Base-by-base conservation (phyloP, 2,329 filamentous ascomycete species). In the Knoxdaviesia proteae region DNA sequence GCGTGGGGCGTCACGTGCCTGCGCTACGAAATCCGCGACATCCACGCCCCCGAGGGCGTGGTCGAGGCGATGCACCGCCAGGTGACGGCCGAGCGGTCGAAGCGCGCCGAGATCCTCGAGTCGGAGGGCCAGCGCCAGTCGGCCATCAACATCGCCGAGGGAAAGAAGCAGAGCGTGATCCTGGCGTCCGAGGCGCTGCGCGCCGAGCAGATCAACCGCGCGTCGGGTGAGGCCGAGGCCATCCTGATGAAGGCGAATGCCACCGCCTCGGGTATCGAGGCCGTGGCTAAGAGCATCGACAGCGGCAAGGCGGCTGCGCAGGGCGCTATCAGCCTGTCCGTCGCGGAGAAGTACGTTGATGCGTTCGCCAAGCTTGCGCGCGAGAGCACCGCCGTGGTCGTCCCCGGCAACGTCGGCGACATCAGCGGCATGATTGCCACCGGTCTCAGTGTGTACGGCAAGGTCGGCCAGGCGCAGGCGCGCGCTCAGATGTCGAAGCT, bases 1-100 rank as follows among this genome's bases (percentile, higher is more conserved):
- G 88, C 88, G 43, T 98, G 90, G 90, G 90, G 90, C 46, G 84
- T 98, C 20, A 84, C 84, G 34, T 98, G 90, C 57, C 70, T 98
- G 47, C 80, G 90, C 45, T 98, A 98, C 66, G 90, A 98, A 62
- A 98, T 98, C 58, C 74, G 90, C 51, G 90, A 98, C 60, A 98
- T 98, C 54, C 90, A 98, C 62, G 90, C 90, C 0, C 90, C 90
- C 2, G 83, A 79, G 33, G 80, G 81, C 41, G 90, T 98, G 8
- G 88, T 96, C 47, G 84, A 87, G 53, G 90, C 90, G 53, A 98
- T 98, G 90, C 90, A 98, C 65, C 75, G 90, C 49, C 88, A 96
- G 59, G 90, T 98, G 41, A 96, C 90, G 0, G 90, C 90, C 11
- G 90, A 98, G 65, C 81, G 90, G 37, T 92, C 83, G 54, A 98